Evolutionary conservation across 2,329 filamentous ascomycete genomes (phyloP).

Genomic region (Chaetomium sp.): DNA sequence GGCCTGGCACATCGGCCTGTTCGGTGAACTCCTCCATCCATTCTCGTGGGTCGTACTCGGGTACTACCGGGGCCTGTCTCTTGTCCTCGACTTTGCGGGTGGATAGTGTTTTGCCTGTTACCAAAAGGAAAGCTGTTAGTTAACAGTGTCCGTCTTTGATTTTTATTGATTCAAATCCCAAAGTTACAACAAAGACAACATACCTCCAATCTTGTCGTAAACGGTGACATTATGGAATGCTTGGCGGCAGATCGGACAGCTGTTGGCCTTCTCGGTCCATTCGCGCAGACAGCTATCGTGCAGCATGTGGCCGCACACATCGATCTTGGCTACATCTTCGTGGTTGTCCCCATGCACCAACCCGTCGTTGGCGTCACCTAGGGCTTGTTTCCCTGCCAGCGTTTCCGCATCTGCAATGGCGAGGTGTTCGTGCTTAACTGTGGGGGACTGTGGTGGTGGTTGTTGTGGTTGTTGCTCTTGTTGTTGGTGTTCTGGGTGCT

Average conservation of each 20-base stretch:
- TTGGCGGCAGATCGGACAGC: constrained; percentile 92
- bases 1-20: constrained; percentile 55
- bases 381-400: constrained; percentile 17
- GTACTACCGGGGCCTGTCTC: constrained; percentile 83
- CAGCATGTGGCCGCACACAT: constrained; percentile 82
- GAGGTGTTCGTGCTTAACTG: constrained; percentile 14
- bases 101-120: constrained; percentile 47
- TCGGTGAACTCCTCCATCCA: constrained; percentile 68
- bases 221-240: constrained; percentile 87
- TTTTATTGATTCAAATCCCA: neutral
- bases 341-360: constrained; percentile 25
- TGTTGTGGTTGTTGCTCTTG: constrained; percentile 11
- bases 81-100: constrained; percentile 68
- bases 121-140: constrained; percentile 7
- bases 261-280: constrained; percentile 96
- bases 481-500: constrained; percentile 11
- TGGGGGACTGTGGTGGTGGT: neutral
- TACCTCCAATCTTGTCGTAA: constrained; percentile 73
- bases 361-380: constrained; percentile 14
- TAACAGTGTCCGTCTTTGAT: constrained; percentile 20
- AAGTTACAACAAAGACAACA: constrained; percentile 31
- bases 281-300: constrained; percentile 89
- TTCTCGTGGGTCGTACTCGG: constrained; percentile 75
- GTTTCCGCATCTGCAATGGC: constrained; percentile 15
- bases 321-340: constrained; percentile 51